Evolutionary conservation across 2,329 filamentous ascomycete genomes (phyloP), one percentile per base, ranked within the genome.

Genomic region (Sphaerostilbella broomeana): DNA sequence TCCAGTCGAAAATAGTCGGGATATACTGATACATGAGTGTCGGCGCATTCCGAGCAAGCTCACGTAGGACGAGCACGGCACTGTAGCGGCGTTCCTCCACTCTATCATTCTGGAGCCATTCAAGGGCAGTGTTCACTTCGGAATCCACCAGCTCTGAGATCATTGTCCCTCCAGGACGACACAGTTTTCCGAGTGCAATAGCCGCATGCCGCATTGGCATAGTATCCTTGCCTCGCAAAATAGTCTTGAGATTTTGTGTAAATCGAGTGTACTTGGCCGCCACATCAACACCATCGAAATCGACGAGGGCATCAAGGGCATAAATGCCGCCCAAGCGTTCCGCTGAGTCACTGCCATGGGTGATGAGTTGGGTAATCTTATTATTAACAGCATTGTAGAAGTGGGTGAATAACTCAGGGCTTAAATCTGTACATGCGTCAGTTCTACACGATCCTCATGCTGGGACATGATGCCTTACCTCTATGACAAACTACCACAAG

Each of bases 1-100:
- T 87, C 59, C 94, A 83, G 52, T 95, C 88, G 55, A 98, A 88
- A 35, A 98, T 86, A 57, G 92, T 82, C n/a, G 84, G 81, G 35
- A 97, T 89, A 64, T 94, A 97, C 47, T 85, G 81, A 63, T 95
- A 98, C 67, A 98, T 88, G 40, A 98, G 73, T 0, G 92, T 98
- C 4, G 90, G 90, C 3, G 90, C 94, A 59, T 92, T 94, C 52
- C 86, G 81, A 6, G 89, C 88, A 43, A 98, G 73, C 60, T 98
- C 92, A 43, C 89, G 79, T 39, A 98, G 75, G 21, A 95, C 82
- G 17, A 98, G 75, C 6, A 95, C 90, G 13, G 92, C 89, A 43
- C 89, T 90, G 58, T 97, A 95, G 52, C 92, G 79, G 51, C 90
- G 77, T 58, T 90, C 90, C 66, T 98, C 92, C 52, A 94, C 81